Conservation (phyloP, 768 basidiomycete species). For the Russula sp. region DNA sequence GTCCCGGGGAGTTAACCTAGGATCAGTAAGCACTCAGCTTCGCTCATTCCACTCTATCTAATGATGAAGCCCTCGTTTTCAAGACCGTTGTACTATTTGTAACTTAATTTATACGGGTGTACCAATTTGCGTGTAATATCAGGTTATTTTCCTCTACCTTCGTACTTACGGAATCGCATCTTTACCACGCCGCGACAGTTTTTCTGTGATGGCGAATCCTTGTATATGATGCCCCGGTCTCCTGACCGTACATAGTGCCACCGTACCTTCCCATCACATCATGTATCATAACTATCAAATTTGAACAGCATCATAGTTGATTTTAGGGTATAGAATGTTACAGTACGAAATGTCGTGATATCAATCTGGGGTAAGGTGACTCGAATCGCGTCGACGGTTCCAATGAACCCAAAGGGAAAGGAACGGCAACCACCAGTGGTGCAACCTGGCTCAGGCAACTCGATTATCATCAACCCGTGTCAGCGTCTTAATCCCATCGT, state of each 20-base stretch:
- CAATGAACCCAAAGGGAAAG: constrained; percentile 1
- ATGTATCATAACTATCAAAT: background rate
- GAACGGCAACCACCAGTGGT: constrained; percentile 31
- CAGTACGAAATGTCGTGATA: background rate
- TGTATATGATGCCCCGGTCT: no score
- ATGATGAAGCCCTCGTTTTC: background rate
- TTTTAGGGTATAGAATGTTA: no score
- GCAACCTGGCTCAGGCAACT: constrained; percentile 31
- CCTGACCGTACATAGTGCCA: no score
- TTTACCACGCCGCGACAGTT: no score
- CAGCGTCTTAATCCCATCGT: constrained; percentile 85
- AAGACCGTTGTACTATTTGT: background rate
- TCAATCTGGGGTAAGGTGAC: no score
- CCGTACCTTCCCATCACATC: no score
- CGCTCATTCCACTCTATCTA: background rate
- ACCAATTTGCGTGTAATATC: background rate
- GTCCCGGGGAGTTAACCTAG: background rate
- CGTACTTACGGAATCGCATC: no score
- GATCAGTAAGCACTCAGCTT: background rate
- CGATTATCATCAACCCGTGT: constrained; percentile 32
- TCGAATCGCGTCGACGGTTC: no score
- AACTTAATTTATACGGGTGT: background rate
- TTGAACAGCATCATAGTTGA: no score
- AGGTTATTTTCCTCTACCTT: no score
- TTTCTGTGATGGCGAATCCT: no score